Percentiles rank a stretch among this genome's conserved stretches.
Conservation (phyloP, 1,139 yeast genomes). For the Pichia terricola region DNA sequence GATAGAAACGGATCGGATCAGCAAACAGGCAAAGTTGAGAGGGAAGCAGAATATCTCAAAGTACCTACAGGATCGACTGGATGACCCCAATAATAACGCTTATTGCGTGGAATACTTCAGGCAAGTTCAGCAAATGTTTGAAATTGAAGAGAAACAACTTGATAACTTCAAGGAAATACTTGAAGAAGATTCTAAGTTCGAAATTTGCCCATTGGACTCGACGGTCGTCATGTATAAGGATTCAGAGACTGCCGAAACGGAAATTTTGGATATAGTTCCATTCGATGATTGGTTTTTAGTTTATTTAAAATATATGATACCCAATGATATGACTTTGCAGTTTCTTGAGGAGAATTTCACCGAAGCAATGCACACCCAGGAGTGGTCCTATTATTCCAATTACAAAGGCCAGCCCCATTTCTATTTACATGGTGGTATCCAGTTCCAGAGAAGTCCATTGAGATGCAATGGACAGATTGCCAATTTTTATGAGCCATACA, state of each 20-base stretch:
- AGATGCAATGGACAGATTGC: constrained; percentile 12
- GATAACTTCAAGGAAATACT: no score
- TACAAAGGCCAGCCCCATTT: constrained; percentile 4
- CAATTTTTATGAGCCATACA: constrained; percentile 21
- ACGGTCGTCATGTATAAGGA: no score
- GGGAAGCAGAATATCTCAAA: no score
- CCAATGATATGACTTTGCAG: constrained; percentile 2
- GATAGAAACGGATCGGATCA: neutral
- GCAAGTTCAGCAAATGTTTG: neutral
- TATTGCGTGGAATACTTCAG: no score
- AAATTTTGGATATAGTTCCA: no score
- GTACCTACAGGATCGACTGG: no score
- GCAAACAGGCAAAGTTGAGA: neutral
- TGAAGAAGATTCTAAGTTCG: no score
- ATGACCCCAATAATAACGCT: no score
- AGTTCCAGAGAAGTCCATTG: constrained; percentile 12
- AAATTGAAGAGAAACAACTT: neutral
- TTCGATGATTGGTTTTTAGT: neutral
- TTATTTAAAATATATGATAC: constrained; percentile 1
- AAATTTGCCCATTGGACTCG: no score
- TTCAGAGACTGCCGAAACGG: no score
- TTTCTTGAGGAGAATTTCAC: neutral
- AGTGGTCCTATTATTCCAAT: constrained; percentile 7
- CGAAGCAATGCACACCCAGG: neutral
- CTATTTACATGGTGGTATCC: no score